Base-by-base conservation (phyloP, 2,329 filamentous ascomycete genomes). In the Diplodia sapinea region DNA sequence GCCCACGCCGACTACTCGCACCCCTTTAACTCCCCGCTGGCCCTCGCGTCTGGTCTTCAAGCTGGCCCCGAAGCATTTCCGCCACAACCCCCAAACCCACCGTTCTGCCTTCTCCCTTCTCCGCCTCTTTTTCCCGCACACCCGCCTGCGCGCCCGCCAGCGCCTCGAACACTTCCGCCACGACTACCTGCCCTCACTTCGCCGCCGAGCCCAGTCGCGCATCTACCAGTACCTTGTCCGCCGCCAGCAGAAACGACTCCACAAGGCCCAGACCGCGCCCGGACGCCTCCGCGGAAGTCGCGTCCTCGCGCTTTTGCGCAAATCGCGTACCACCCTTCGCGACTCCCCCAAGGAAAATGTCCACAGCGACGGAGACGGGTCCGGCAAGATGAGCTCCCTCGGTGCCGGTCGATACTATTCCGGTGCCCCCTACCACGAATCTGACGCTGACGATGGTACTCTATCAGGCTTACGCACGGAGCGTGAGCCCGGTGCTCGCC, bases 191-290 rank as follows among this genome's bases (percentile, higher is more conserved):
- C 91, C 92, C 13, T 82, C 84, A 62, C 85, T 92, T 73, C 91
- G 90, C 74, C 87, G 89, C 75, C 84, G 85, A 65, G 81, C 92
- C 9, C 93, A 96, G 79, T 89, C 89, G 47, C 87, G 88, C 67
- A 88, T 97, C 71, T 96, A 95, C 76, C 85, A 85, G 55, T 91
- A 89, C 70, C 84, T 96, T 67, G 81, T 94, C 70, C 83, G 84
- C 72, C 86, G 87, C 62, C 89, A 92, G 69, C 71, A 74, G 6
- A 78, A 75, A 31, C 69, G 73, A 77, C 62, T 70, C 72, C 52
- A 70, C 70, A 59, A 72, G 51, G 40, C 56, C 56, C 65, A 59
- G 54, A 69, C 63, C 52, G 70, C 75, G 54, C 54, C 50, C 52
- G 47, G 17, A 20, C 33, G 20, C 43, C 73, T n/a, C 47, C 47